Conservation (phyloP, 2,329 filamentous ascomycete species). For the Colletotrichum sp. region DNA sequence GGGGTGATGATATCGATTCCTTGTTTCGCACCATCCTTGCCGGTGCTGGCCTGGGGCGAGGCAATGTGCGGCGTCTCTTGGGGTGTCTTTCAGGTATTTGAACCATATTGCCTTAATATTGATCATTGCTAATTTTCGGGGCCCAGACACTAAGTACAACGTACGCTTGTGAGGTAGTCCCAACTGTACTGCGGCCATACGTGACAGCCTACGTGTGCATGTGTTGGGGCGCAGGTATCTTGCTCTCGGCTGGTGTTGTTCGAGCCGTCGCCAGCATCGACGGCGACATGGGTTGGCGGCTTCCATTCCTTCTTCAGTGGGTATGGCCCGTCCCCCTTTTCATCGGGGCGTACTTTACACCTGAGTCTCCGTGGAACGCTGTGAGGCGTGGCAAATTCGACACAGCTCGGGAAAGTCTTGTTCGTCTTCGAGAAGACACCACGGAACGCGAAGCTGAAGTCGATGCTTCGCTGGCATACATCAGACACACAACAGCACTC, state of each 20-base stretch:
- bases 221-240: constrained; percentile 47
- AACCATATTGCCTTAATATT: rapidly evolving
- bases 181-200: constrained; percentile 44
- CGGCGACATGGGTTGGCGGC: constrained; percentile 40
- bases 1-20: constrained; percentile 48
- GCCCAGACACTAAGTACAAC: constrained; percentile 19
- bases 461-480: constrained; percentile 36
- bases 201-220: constrained; percentile 43
- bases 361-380: constrained; percentile 42
- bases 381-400: constrained; percentile 32
- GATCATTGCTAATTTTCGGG: neutral
- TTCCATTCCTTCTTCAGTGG: constrained; percentile 47
- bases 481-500: constrained; percentile 49
- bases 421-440: constrained; percentile 26
- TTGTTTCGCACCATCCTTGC: constrained; percentile 51
- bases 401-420: constrained; percentile 27
- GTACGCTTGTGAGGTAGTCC: constrained; percentile 48
- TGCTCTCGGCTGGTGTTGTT: constrained; percentile 44
- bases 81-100: constrained; percentile 39
- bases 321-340: constrained; percentile 37
- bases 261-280: constrained; percentile 37
- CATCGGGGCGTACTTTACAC: constrained; percentile 35
- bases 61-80: constrained; percentile 51
- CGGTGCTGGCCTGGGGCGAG: constrained; percentile 43
- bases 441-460: constrained; percentile 29